Evolutionary conservation across 2,329 filamentous ascomycete genomes (phyloP).

Genomic region (Pestalotiopsis sp.): DNA sequence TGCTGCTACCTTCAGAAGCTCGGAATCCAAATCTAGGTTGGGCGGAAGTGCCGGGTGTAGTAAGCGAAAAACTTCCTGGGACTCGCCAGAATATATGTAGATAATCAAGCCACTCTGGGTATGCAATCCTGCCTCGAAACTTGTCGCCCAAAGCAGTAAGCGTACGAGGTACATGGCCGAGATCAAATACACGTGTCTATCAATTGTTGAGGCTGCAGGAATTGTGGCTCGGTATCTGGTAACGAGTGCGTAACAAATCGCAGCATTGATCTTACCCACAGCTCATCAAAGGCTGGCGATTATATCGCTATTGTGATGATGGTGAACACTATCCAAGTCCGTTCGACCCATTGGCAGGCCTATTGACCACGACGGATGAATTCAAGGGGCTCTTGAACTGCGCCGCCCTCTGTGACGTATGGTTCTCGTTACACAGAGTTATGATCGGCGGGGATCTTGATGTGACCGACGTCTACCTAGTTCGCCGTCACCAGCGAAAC

Average conservation of each 20-base stretch:
- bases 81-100: too few species aligned
- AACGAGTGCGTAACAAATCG: not conserved
- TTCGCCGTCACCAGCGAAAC: not conserved
- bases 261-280: not conserved
- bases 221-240: not conserved
- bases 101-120: not conserved
- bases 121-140: not conserved
- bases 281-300: not conserved
- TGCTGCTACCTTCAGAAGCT: too few species aligned
- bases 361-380: not conserved
- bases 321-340: not conserved
- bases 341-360: not conserved
- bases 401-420: not conserved
- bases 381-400: not conserved
- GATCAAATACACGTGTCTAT: not conserved
- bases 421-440: not conserved
- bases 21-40: not conserved
- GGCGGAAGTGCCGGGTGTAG: not conserved
- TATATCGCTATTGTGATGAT: not conserved
- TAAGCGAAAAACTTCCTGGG: not conserved
- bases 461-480: not conserved
- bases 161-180: not conserved
- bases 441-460: not conserved
- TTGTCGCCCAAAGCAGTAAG: not conserved
- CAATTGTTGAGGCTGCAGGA: not conserved